These are phyloP conservation scores for Rhodotorula sp. DNA, from an alignment of 1,284 basidiomycete genomes.

Conservation along the genomic window DNA sequence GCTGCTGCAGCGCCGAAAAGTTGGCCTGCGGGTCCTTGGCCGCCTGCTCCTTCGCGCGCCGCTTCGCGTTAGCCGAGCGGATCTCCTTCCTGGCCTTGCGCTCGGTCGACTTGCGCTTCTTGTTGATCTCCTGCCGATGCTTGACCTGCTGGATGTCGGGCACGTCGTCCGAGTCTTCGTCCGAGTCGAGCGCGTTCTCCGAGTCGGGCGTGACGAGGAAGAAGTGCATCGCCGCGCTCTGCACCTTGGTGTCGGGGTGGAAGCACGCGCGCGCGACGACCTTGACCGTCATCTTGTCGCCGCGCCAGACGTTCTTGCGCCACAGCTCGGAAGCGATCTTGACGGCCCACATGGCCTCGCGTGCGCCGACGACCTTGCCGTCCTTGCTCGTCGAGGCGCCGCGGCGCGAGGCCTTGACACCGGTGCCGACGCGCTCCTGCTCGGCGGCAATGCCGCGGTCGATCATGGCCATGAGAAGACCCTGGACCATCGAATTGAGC, in stretches of 20 bases:
- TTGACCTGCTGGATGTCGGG: slow-evolving; percentile 73
- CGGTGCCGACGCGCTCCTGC: slow-evolving; percentile 70
- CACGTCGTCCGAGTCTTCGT: slow-evolving; percentile 63
- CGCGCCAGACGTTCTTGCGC: slow-evolving; percentile 90
- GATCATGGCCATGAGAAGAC: slow-evolving; percentile 93
- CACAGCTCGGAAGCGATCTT: slow-evolving; percentile 92
- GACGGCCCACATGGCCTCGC: slow-evolving; percentile 96
- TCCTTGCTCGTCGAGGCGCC: slow-evolving; percentile 31
- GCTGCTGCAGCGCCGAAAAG: slow-evolving; percentile 88
- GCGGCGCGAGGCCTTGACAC: slow-evolving; percentile 53
- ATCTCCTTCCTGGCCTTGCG: slow-evolving; percentile 73
- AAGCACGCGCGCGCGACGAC: slow-evolving; percentile 90
- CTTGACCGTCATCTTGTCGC: slow-evolving; percentile 82
- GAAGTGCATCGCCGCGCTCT: slow-evolving; percentile 94
- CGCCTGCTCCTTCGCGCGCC: slow-evolving; percentile 54
- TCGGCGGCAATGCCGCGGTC: slow-evolving; percentile 83
- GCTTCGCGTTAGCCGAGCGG: slow-evolving; percentile 72
- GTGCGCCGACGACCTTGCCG: slow-evolving; percentile 38
- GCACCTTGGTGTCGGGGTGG: slow-evolving; percentile 92
- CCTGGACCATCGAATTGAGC: slow-evolving; percentile 93
- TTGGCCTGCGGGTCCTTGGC: slow-evolving; percentile 60
- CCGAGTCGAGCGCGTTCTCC: slow-evolving; percentile 60
- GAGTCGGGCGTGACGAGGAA: slow-evolving; percentile 75
- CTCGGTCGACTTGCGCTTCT: slow-evolving; percentile 77
- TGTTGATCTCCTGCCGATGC: slow-evolving; percentile 83